These are phyloP conservation scores for Aegilops tauschii DNA, from an alignment of 176 grass and related monocot species.

Conservation along the genomic window DNA sequence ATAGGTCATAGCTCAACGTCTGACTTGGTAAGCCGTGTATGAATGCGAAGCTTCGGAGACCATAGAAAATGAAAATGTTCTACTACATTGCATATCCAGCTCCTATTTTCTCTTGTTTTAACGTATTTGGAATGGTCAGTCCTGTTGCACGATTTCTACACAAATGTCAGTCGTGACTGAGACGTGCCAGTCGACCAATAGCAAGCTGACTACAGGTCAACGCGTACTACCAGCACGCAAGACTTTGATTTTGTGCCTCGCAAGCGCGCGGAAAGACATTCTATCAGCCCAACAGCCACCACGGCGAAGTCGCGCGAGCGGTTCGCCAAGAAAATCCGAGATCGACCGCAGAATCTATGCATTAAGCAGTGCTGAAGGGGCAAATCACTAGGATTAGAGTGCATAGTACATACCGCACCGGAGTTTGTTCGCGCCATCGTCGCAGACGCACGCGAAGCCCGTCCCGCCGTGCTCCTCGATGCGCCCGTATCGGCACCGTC, in stretches of 20 bases:
- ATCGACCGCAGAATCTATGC: background rate
- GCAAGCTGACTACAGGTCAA: background rate
- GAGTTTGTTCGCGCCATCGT: background rate
- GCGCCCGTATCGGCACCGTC: conserved; percentile 13
- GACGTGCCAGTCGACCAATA: background rate
- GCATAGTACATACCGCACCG: background rate
- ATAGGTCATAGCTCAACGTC: too few relatives aligned
- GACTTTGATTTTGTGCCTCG: background rate
- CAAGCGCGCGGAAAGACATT: background rate
- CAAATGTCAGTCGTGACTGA: background rate
- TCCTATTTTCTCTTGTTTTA: background rate
- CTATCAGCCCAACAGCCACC: background rate
- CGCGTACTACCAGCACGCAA: background rate
- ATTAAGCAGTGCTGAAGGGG: background rate
- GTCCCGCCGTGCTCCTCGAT: conserved; percentile 17
- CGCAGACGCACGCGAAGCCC: background rate
- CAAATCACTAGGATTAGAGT: background rate
- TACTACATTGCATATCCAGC: background rate
- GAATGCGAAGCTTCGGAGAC: background rate
- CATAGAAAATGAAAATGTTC: background rate
- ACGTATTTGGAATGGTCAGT: background rate
- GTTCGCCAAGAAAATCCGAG: background rate
- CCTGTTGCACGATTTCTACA: background rate
- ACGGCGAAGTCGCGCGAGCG: background rate
- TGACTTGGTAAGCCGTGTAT: background rate